A percentile compares a stretch with the other conserved stretches of the same genome.
These are phyloP conservation scores for Septoria petroselini DNA, from an alignment of 2,329 filamentous ascomycete genomes.

Conservation along the genomic window DNA sequence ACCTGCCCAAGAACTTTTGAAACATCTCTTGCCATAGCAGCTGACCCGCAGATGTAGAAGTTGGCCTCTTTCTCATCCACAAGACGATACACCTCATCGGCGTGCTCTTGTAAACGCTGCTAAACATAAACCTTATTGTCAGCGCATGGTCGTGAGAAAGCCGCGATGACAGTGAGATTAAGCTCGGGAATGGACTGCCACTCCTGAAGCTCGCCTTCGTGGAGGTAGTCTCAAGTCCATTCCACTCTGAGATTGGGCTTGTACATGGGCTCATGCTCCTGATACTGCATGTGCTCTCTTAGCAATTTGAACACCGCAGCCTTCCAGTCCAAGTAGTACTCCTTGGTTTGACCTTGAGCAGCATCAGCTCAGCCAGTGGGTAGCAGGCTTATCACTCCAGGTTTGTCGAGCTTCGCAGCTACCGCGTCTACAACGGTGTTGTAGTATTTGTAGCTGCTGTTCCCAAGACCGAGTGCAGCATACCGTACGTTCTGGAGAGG, in stretches of 20 bases:
- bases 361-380: conserved; percentile 43
- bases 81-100: conserved; percentile 33
- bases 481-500: conserved; percentile 37
- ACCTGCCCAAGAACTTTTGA: conserved; percentile 31
- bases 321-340: conserved; percentile 46
- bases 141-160: conserved; percentile 35
- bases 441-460: conserved; percentile 50
- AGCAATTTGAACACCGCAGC: conserved; percentile 38
- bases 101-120: conserved; percentile 38
- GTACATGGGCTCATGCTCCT: conserved; percentile 38
- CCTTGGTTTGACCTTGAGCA: conserved; percentile 43
- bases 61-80: conserved; percentile 38
- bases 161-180: conserved; percentile 34
- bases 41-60: conserved; percentile 46
- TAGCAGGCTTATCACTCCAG: conserved; percentile 38
- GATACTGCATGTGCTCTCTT: conserved; percentile 33
- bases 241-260: conserved; percentile 36
- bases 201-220: conserved; percentile 23
- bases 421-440: conserved; percentile 44
- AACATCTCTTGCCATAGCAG: conserved; percentile 46
- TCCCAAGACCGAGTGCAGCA: conserved; percentile 46
- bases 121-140: conserved; percentile 41
- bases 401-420: conserved; percentile 34
- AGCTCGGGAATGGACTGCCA: conserved; percentile 27
- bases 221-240: conserved; percentile 41